Evolutionary conservation across 2,329 filamentous ascomycete species (phyloP).

Genomic region (Epichloe gansuensis): DNA sequence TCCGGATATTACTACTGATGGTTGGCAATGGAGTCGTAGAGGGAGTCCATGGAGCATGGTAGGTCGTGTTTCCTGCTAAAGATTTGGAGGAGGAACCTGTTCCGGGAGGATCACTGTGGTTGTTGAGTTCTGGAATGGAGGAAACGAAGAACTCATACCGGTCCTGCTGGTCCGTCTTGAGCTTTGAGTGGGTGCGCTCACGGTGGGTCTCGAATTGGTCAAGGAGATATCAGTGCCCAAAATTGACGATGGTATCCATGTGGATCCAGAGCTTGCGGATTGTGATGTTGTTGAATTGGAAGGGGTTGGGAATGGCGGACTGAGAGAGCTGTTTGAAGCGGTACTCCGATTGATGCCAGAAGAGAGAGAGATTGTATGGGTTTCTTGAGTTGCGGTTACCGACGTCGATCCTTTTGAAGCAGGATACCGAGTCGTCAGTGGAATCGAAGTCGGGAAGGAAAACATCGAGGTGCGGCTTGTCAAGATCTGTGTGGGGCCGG

Average conservation of each 20-base stretch:
- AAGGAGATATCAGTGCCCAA: background rate
- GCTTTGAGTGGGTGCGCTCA: background rate
- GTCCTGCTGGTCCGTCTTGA: background rate
- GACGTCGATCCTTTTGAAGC: background rate
- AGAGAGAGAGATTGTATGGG: background rate
- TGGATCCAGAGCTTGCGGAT: background rate
- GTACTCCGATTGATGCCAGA: background rate
- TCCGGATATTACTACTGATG: slow-evolving; percentile 1
- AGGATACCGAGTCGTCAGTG: background rate
- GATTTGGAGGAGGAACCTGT: background rate
- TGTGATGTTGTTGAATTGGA: background rate
- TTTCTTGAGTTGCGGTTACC: background rate
- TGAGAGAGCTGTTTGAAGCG: background rate
- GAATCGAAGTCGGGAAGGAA: slow-evolving; percentile 1
- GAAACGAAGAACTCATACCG: background rate
- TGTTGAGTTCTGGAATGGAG: slow-evolving; percentile 4
- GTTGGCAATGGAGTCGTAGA: background rate
- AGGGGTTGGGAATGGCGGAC: background rate
- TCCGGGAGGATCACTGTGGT: slow-evolving; percentile 12
- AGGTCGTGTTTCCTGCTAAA: background rate
- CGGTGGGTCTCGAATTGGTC: background rate
- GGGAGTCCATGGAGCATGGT: slow-evolving; percentile 1
- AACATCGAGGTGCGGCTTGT: background rate
- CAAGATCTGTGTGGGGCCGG: background rate
- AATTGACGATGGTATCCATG: slow-evolving; percentile 2